phyloP scores from a whole-genome alignment of 2,329 filamentous ascomycete genomes.

The Fusarium odoratissimum region DNA sequence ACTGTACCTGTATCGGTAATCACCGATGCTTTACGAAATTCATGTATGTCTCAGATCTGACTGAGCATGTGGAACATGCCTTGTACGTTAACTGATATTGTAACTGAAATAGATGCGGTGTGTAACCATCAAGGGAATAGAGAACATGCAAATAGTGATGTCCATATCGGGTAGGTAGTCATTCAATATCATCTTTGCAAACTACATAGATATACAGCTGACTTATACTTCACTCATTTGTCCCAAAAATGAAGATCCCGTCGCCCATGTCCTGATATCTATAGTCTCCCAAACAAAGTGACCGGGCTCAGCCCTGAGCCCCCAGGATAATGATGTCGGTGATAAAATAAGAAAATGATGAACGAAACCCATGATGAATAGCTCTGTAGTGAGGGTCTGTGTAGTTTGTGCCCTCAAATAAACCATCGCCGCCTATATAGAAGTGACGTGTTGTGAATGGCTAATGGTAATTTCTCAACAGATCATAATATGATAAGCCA shows the following conservation, averaged over 20 bases:
- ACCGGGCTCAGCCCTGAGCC: constrained; percentile 1
- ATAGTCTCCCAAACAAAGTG: neutral
- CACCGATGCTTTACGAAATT: neutral
- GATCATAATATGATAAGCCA: constrained; percentile 10
- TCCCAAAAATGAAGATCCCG: neutral
- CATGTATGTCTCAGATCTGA: constrained; percentile 11
- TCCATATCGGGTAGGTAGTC: neutral
- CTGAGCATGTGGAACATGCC: neutral
- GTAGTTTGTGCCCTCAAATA: constrained; percentile 5
- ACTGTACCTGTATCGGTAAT: neutral
- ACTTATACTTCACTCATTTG: neutral
- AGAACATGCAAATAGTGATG: neutral
- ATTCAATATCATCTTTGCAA: constrained; percentile 3
- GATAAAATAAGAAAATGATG: neutral
- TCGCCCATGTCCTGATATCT: constrained; percentile 25
- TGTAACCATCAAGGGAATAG: neutral
- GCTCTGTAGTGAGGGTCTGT: neutral
- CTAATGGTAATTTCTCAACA: neutral
- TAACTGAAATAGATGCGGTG: neutral
- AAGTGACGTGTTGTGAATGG: neutral
- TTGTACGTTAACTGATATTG: neutral
- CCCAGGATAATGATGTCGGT: neutral
- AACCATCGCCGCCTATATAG: neutral
- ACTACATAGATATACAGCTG: constrained; percentile 11
- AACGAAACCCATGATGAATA: constrained; percentile 1